These are phyloP conservation scores for Linum trigynum DNA, from an alignment of 345 rosid species.

Conservation along the genomic window DNA sequence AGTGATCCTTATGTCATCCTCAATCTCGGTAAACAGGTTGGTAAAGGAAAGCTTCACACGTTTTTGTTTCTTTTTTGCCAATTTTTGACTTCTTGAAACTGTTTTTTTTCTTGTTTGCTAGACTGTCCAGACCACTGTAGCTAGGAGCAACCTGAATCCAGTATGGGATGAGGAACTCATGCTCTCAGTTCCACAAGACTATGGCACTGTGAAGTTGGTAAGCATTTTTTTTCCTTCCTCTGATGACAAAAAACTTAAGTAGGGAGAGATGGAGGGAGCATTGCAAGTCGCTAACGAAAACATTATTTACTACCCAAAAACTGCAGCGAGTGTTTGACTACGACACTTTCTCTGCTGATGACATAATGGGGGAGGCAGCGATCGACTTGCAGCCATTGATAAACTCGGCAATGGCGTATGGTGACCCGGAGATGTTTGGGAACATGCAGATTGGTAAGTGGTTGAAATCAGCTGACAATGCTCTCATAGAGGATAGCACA, in stretches of 20 bases:
- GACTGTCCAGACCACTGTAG: conserved; percentile 36
- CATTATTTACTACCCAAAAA: neutral
- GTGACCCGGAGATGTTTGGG: conserved; percentile 86
- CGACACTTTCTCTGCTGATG: conserved; percentile 92
- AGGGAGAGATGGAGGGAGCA: no score
- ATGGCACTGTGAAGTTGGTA: conserved; percentile 43
- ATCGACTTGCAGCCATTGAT: conserved; percentile 84
- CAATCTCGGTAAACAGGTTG: conserved; percentile 76
- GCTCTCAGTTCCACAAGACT: conserved; percentile 38
- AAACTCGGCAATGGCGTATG: conserved; percentile 85
- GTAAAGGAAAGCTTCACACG: conserved; percentile 1
- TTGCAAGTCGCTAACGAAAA: no score
- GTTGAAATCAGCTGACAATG: conserved; percentile 77
- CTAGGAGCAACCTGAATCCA: conserved; percentile 46
- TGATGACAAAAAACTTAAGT: no score
- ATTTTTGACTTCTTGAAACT: neutral
- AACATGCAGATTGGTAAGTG: conserved; percentile 96
- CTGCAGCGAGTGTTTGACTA: conserved; percentile 79
- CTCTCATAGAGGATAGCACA: conserved; percentile 73
- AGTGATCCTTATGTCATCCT: conserved; percentile 92
- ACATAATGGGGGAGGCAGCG: conserved; percentile 98
- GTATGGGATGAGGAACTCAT: conserved; percentile 44
- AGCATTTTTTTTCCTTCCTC: neutral
- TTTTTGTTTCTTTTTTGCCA: neutral
- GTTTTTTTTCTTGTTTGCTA: conserved; percentile 4